Evolutionary conservation across 108 stramenopile species (phyloP), one percentile per base, ranked within the genome.

Genomic region (Fragilaria crotonensis): DNA sequence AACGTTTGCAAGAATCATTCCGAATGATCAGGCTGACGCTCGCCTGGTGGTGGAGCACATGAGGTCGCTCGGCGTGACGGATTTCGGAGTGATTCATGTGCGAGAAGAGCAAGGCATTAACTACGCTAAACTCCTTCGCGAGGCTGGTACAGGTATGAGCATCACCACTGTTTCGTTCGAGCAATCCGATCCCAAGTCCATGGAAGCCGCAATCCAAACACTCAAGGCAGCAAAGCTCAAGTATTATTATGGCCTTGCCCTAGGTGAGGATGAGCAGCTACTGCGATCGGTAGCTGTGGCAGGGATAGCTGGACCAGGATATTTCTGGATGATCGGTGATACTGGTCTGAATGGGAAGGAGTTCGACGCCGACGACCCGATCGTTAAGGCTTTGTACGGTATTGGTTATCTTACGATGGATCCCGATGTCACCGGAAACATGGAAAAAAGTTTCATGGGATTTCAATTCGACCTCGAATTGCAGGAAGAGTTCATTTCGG

Each of bases 1-100:
- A 4, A 36, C 67, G 14, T 81, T 81, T 52, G 75, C 44, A 7
- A 21, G 80, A 25, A 71, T 72, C 19, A 54, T 81, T 50, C 76
- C 76, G 5, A 65, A 72, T 14, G 73, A 81, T 62, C 45, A 33
- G 29, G 75, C 51, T 30, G 63, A 68, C 41, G 66, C 74, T 18
- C n/a, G 51, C 20, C 51, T 67, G 2, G 52, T 76, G 32, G 50
- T 75, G 3, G 17, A 48, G n/a, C 68, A 68, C 48, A 31, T 75
- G 36, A 27, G 31, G 11, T 36, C 45, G 21, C 33, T 69, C 33
- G 45, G 54, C n/a, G 30, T 78, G 23, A 61, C 25, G 22, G 48
- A 66, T 47, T 56, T 78, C 33, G 52, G 52, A n/a, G 52, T 63
- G 9, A 21, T 52, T 5, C 54, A 63, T 28, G 4, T 36, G 14